These are phyloP conservation scores for Theobroma grandiflorum DNA, from an alignment of 441 rosid genomes.

Conservation along the genomic window DNA sequence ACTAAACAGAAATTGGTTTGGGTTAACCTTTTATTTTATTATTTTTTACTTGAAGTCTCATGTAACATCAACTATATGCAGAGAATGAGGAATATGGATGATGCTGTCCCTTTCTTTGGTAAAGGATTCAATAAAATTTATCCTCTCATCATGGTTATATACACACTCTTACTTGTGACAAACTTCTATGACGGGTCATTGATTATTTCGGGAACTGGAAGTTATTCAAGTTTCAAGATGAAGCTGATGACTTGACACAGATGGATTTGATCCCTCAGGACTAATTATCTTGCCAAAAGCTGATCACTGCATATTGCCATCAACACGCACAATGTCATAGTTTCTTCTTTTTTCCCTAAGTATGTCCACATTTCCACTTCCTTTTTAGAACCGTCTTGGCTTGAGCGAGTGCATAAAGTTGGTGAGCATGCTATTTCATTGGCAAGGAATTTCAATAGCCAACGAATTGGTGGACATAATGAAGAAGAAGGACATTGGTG, in stretches of 20 bases:
- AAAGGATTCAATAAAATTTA: slow-evolving; percentile 75
- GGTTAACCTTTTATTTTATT: slow-evolving; percentile 6
- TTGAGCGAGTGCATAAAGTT: slow-evolving; percentile 67
- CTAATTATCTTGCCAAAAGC: slow-evolving; percentile 78
- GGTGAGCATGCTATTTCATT: slow-evolving; percentile 78
- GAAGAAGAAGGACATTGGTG: too few species aligned
- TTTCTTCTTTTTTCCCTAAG: background rate
- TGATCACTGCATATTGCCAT: slow-evolving; percentile 21
- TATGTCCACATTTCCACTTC: background rate
- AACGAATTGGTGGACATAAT: too few species aligned
- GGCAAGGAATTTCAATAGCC: slow-evolving; percentile 64
- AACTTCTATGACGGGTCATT: slow-evolving; percentile 76
- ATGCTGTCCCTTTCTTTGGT: slow-evolving; percentile 75
- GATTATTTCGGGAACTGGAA: slow-evolving; percentile 80
- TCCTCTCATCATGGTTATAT: slow-evolving; percentile 86
- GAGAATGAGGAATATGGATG: slow-evolving; percentile 84
- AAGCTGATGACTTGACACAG: slow-evolving; percentile 54
- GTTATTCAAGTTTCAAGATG: slow-evolving; percentile 64
- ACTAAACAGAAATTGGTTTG: background rate
- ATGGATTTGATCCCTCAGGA: slow-evolving; percentile 83
- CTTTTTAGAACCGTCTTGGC: slow-evolving; percentile 66
- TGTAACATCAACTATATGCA: slow-evolving; percentile 43
- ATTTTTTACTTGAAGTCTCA: background rate
- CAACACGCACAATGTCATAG: background rate
- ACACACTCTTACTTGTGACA: slow-evolving; percentile 73